Evolutionary conservation across 2,329 filamentous ascomycete genomes (phyloP).

Genomic region (Fusarium redolens): DNA sequence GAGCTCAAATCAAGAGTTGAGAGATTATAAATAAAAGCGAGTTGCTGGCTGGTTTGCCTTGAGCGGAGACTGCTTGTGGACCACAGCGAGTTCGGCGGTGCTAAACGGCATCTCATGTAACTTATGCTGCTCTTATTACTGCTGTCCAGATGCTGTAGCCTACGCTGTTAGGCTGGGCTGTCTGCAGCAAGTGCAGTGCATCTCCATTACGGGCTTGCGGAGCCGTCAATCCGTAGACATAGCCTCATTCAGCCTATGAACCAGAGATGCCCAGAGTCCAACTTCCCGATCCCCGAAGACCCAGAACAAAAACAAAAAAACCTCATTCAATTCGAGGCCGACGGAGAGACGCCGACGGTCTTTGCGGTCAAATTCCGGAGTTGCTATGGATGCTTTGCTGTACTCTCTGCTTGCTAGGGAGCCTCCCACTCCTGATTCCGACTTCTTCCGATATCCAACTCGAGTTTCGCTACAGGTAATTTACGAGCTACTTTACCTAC

Average conservation of each 20-base stretch:
- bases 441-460: conserved; percentile 34
- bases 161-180: background rate
- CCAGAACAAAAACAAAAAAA: conserved; percentile 6
- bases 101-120: conserved; percentile 21
- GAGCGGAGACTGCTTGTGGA: conserved; percentile 39
- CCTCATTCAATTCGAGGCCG: conserved; percentile 2
- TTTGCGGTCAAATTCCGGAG: conserved; percentile 24
- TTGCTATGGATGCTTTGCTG: conserved; percentile 5
- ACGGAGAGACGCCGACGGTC: conserved; percentile 29
- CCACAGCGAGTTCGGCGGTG: conserved; percentile 42
- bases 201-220: conserved; percentile 33
- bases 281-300: conserved; percentile 37
- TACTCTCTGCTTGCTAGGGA: background rate
- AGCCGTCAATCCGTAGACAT: conserved; percentile 28
- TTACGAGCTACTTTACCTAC: conserved; percentile 24
- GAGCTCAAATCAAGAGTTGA: conserved; percentile 41
- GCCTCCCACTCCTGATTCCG: conserved; percentile 33
- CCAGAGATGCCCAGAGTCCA: conserved; percentile 16
- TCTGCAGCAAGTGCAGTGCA: conserved; percentile 5
- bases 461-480: conserved; percentile 22
- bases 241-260: conserved; percentile 20
- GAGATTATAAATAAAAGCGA: conserved; percentile 47
- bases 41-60: conserved; percentile 22
- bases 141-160: background rate
- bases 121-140: background rate